Base-by-base conservation (phyloP, 139 green algal species). In the Picochlorum sp. region DNA sequence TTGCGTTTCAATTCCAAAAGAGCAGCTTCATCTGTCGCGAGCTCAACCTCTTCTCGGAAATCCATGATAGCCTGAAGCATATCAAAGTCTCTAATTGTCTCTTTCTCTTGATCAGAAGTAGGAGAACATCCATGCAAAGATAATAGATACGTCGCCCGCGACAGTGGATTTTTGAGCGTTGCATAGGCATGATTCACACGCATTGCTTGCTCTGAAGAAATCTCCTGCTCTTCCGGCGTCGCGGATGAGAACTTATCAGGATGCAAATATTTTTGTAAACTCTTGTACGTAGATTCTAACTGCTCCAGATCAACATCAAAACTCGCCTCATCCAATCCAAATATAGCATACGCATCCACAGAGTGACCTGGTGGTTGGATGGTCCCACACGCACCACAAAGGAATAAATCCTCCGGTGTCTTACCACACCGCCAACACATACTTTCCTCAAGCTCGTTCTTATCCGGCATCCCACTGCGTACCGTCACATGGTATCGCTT, bases 191-290 rank as follows among this genome's bases (percentile, higher is more conserved):
- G 20, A 13, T 59, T 59, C 21, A 59, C 23, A 34, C 13, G 20
- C 15, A 21, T 34, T 30, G 51, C 20, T 34, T 59, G 51, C 15
- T 59, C 21, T 15, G 51, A 20, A 59, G 51, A 59, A 15, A 38
- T 20, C 20, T 34, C 51, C 23, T 59, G n/a, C 23, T 59, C 51
- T 0, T 30, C 51, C 34, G n/a, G 7, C 18, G 51, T 38, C 23
- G 51, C 51, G 1, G 21, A 37, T 30, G 51, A 59, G 51, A 59
- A 59, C 11, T 59, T 59, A 34, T 59, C 51, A 34, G 51, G 51
- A 59, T 59, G 51, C 51, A 59, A 14, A 20, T 20, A 38, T 14
- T 31, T 59, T 31, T 59, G 51, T 8, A 59, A 21, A 38, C 23
- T 11, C 23, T 59, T 59, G 10, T 59, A 59, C 7, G 20, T 59